A percentile compares a stretch with the other conserved stretches of the same genome.
phyloP scores from a whole-genome alignment of 1,284 basidiomycete species.

The Leccinum angustisporum region DNA sequence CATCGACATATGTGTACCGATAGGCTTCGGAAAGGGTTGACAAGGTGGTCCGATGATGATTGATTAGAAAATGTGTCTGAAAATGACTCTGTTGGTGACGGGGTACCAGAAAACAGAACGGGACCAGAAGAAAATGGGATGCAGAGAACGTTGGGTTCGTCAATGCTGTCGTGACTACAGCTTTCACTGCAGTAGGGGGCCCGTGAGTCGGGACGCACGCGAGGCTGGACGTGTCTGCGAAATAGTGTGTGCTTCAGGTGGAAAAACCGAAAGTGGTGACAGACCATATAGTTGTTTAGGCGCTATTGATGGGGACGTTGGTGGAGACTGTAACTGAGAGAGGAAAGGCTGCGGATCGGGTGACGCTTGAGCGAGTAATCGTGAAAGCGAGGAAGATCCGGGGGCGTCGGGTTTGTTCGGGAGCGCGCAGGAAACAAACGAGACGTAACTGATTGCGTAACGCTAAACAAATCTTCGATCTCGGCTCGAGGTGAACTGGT shows the following conservation, averaged over 20 bases:
- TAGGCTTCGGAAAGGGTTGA: no score
- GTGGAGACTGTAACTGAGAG: slow-evolving; percentile 18
- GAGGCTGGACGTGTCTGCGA: slow-evolving; percentile 51
- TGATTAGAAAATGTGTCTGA: slow-evolving; percentile 45
- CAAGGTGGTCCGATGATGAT: slow-evolving; percentile 48
- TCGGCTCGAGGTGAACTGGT: slow-evolving; percentile 57
- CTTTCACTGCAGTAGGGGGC: slow-evolving; percentile 43
- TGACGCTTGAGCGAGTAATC: slow-evolving; percentile 69
- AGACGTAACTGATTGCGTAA: slow-evolving; percentile 60
- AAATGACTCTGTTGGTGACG: slow-evolving; percentile 57
- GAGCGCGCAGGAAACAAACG: slow-evolving; percentile 60
- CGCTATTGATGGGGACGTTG: slow-evolving; percentile 38
- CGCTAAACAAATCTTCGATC: slow-evolving; percentile 65
- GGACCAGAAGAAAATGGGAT: slow-evolving; percentile 44
- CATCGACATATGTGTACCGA: no score
- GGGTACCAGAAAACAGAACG: slow-evolving; percentile 40
- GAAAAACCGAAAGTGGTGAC: slow-evolving; percentile 30
- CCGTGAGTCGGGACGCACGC: slow-evolving; percentile 61
- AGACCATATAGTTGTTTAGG: slow-evolving; percentile 28
- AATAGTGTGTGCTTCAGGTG: slow-evolving; percentile 27
- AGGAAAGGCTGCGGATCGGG: slow-evolving; percentile 31
- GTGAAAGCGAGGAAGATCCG: slow-evolving; percentile 74
- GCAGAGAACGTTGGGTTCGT: slow-evolving; percentile 49
- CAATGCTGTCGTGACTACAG: slow-evolving; percentile 66
- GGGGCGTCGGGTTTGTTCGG: slow-evolving; percentile 65